Percentiles rank a stretch among this genome's conserved stretches.
These are phyloP conservation scores for Kitagawia praeruptora DNA, from an alignment of 129 eudicot species.

Conservation along the genomic window DNA sequence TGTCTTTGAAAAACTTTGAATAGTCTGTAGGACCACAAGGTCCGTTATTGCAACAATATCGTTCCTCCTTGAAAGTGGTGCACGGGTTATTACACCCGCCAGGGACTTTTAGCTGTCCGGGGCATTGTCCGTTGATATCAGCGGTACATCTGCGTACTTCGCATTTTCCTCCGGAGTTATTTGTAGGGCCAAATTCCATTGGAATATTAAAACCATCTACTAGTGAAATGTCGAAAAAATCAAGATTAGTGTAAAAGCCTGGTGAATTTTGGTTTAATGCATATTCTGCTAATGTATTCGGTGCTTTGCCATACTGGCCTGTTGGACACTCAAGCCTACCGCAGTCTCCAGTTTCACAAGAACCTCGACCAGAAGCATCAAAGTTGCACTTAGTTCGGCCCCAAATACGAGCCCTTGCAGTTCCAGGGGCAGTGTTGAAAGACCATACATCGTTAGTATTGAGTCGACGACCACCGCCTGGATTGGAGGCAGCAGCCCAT, in stretches of 20 bases:
- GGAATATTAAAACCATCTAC: slow-evolving; percentile 48
- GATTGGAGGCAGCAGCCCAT: slow-evolving; percentile 60
- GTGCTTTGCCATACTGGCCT: slow-evolving; percentile 31
- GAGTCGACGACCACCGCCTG: slow-evolving; percentile 40
- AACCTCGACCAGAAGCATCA: slow-evolving; percentile 29
- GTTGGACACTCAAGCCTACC: slow-evolving; percentile 27
- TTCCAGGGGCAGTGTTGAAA: slow-evolving; percentile 17
- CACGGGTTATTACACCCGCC: slow-evolving; percentile 66
- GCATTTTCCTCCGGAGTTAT: slow-evolving; percentile 12
- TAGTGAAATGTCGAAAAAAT: slow-evolving; percentile 51
- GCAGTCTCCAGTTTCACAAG: slow-evolving; percentile 47
- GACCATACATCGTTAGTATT: slow-evolving; percentile 29
- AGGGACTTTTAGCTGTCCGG: slow-evolving; percentile 16
- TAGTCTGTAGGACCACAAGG: slow-evolving; percentile 33
- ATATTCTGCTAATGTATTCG: slow-evolving; percentile 47
- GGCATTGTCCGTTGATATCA: slow-evolving; percentile 40
- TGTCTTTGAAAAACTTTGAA: slow-evolving; percentile 39
- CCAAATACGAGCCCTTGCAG: slow-evolving; percentile 31
- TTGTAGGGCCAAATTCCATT: slow-evolving; percentile 31
- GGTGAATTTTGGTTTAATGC: slow-evolving; percentile 24
- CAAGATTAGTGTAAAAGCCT: slow-evolving; percentile 15
- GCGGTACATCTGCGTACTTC: slow-evolving; percentile 27
- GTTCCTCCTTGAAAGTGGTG: slow-evolving; percentile 29
- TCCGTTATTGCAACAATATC: slow-evolving; percentile 43
- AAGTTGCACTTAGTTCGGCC: slow-evolving; percentile 34